Conservation (phyloP, 208 protist genomes). For the Strigomonas galati region DNA sequence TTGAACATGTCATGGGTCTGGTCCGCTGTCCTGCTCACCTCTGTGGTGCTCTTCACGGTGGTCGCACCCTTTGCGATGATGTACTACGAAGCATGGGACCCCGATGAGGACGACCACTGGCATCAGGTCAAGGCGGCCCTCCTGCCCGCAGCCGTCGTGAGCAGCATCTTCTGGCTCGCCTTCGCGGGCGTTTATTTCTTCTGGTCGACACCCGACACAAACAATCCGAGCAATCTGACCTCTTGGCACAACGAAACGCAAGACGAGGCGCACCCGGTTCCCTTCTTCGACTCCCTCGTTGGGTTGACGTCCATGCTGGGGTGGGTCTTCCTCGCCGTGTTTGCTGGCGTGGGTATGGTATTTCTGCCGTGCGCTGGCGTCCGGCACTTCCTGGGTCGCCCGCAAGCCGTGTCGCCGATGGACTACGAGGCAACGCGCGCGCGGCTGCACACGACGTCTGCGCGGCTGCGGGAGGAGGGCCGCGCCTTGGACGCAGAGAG, state of each 20-base stretch:
- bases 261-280: slow-evolving; percentile 20
- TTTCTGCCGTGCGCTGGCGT: slow-evolving; percentile 88
- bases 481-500: slow-evolving; percentile 49
- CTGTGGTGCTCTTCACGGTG: slow-evolving; percentile 42
- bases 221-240: too few relatives aligned
- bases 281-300: slow-evolving; percentile 66
- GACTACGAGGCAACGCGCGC: slow-evolving; percentile 68
- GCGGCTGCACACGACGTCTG: slow-evolving; percentile 63
- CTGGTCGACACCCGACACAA: too few relatives aligned
- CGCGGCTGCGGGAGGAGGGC: slow-evolving; percentile 59
- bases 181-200: slow-evolving; percentile 4
- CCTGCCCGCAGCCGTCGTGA: slow-evolving; percentile 9
- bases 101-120: slow-evolving; percentile 27
- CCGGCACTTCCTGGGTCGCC: slow-evolving; percentile 54
- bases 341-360: slow-evolving; percentile 91
- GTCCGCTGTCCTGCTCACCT: slow-evolving; percentile 19
- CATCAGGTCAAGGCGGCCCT: slow-evolving; percentile 21
- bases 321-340: slow-evolving; percentile 87
- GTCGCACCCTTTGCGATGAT: slow-evolving; percentile 83
- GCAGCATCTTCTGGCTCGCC: slow-evolving; percentile 12
- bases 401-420: slow-evolving; percentile 66
- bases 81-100: slow-evolving; percentile 86
- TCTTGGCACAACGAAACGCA: slow-evolving; percentile 5
- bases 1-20: slow-evolving; percentile 24
- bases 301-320: slow-evolving; percentile 59